Conservation (phyloP, 352 stramenopile genomes). For the Phytophthora aleatoria region DNA sequence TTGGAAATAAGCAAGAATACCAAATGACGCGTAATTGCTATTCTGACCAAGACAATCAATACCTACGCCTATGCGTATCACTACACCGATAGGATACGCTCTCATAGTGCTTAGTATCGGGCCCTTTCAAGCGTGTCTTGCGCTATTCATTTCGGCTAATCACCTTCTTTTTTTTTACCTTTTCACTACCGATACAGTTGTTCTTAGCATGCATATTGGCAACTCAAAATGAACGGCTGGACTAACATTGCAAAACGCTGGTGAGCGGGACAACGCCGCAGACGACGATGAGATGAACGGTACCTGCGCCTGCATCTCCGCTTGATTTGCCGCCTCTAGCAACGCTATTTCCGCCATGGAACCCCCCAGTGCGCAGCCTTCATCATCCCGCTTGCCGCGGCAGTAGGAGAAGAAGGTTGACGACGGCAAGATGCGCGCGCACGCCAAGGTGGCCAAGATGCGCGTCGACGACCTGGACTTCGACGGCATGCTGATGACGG, state of each 20-base stretch:
- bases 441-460: constrained; percentile 69
- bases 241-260: too few species aligned
- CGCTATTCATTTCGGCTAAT: not conserved
- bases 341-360: too few species aligned
- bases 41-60: too few species aligned
- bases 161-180: not conserved
- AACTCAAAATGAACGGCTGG: too few species aligned
- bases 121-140: not conserved
- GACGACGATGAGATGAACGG: too few species aligned
- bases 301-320: too few species aligned
- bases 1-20: too few species aligned
- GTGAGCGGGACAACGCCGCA: too few species aligned
- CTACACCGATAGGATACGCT: not conserved
- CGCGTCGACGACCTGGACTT: constrained; percentile 82
- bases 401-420: constrained; percentile 25
- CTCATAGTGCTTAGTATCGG: not conserved
- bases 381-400: too few species aligned
- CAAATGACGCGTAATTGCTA: too few species aligned
- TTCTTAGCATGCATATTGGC: not conserved
- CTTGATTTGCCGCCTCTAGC: too few species aligned
- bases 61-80: not conserved
- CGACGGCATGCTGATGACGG: constrained; percentile 87
- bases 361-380: too few species aligned
- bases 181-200: not conserved
- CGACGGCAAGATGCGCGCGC: constrained; percentile 36